These are phyloP conservation scores for Symbiodinium pilosum DNA, from an alignment of 73 alveolate species.

Conservation along the genomic window DNA sequence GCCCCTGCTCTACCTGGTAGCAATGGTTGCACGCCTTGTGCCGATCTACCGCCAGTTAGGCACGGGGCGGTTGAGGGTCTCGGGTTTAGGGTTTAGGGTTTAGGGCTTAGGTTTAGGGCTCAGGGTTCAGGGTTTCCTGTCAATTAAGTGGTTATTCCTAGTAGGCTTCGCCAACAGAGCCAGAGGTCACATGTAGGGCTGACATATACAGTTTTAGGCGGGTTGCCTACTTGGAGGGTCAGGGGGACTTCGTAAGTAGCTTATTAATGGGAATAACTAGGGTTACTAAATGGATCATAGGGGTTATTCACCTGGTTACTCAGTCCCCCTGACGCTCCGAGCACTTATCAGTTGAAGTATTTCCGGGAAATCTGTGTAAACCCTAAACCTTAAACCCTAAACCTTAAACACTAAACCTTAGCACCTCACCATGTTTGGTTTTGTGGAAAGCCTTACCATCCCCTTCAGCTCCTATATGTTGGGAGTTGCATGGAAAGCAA, in stretches of 20 bases:
- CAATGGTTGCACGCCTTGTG: conserved; percentile 73
- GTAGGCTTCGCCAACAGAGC: neutral
- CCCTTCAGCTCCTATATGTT: no score
- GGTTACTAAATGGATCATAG: no score
- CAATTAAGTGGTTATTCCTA: neutral
- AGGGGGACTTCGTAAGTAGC: no score
- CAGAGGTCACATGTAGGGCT: neutral
- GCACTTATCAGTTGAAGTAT: no score
- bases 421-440: no score
- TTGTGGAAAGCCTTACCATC: no score
- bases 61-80: neutral
- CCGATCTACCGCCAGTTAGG: conserved; percentile 85
- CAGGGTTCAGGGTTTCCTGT: neutral
- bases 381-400: neutral
- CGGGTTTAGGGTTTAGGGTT: neutral
- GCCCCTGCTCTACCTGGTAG: conserved; percentile 66
- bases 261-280: no score
- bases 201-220: neutral
- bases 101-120: neutral
- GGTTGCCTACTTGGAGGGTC: neutral
- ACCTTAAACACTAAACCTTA: neutral
- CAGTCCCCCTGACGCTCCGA: no score
- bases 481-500: no score
- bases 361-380: no score
- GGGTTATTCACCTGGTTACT: no score